phyloP scores from a whole-genome alignment of 2,329 filamentous ascomycete species.

The Aspergillus ochraceoroseus region DNA sequence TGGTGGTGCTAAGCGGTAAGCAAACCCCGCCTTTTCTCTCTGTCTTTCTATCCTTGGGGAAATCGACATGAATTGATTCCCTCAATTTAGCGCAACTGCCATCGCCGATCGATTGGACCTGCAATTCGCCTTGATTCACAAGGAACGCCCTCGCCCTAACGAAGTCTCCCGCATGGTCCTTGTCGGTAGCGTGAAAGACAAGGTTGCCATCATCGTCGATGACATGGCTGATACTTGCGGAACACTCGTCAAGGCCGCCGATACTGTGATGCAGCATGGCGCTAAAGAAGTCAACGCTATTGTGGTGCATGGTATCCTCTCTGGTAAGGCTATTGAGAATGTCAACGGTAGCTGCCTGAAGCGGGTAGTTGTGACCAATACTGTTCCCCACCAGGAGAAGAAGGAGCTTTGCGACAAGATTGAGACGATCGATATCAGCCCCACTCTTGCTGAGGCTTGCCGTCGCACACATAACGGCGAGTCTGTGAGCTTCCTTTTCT shows the following conservation, averaged over 20 bases:
- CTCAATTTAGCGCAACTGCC: slow-evolving; percentile 77
- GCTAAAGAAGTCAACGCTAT: slow-evolving; percentile 88
- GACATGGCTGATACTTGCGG: slow-evolving; percentile 98
- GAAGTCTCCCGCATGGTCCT: slow-evolving; percentile 91
- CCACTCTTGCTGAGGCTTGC: slow-evolving; percentile 57
- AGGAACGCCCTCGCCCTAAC: slow-evolving; percentile 86
- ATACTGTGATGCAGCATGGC: slow-evolving; percentile 79
- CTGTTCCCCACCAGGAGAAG: slow-evolving; percentile 75
- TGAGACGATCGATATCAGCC: slow-evolving; percentile 86
- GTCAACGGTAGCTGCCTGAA: slow-evolving; percentile 72
- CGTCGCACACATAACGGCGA: slow-evolving; percentile 50
- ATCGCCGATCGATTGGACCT: slow-evolving; percentile 89
- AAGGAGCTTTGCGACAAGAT: slow-evolving; percentile 71
- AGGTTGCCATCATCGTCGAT: slow-evolving; percentile 91
- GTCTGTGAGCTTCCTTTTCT: slow-evolving; percentile 50
- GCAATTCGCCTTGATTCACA: slow-evolving; percentile 91
- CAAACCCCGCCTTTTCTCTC: slow-evolving; percentile 3
- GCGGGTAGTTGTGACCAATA: slow-evolving; percentile 86
- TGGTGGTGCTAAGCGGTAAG: slow-evolving; percentile 80
- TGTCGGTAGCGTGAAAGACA: slow-evolving; percentile 87
- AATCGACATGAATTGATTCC: too few relatives aligned
- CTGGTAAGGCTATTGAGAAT: slow-evolving; percentile 80
- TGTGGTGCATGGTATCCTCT: slow-evolving; percentile 89
- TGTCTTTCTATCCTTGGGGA: too few relatives aligned
- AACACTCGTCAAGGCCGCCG: slow-evolving; percentile 80